Conservation (phyloP, 805 yeast species). For the Yarrowia sp. region DNA sequence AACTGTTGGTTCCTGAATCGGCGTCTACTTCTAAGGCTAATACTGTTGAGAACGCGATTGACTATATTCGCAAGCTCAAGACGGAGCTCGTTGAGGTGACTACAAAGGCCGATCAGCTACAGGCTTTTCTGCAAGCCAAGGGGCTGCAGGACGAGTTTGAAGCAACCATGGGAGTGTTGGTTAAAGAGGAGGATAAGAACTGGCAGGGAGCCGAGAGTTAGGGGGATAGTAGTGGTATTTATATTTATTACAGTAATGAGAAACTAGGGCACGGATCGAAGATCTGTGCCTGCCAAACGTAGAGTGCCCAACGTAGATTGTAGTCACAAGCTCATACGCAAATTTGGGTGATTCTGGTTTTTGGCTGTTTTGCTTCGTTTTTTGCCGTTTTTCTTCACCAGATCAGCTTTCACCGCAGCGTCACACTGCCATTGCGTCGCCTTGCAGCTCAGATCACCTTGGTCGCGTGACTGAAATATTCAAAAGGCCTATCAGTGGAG, state of each 20-base stretch:
- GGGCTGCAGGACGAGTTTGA: constrained; percentile 15
- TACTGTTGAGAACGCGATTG: constrained; percentile 85
- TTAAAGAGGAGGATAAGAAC: constrained; percentile 18
- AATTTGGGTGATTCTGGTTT: no score
- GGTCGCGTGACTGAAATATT: no score
- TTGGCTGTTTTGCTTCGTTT: no score
- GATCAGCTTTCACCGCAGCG: no score
- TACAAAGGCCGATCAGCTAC: not conserved
- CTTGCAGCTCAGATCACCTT: no score
- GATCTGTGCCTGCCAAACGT: no score
- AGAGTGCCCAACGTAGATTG: no score
- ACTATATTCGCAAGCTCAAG: constrained; percentile 55
- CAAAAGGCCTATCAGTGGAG: no score
- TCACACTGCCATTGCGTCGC: no score
- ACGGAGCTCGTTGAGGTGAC: constrained; percentile 39
- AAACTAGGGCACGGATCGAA: not conserved
- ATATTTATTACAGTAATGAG: constrained; percentile 21
- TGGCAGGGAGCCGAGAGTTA: constrained; percentile 5
- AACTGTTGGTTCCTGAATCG: constrained; percentile 58
- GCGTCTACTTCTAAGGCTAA: constrained; percentile 85
- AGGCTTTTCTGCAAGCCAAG: constrained; percentile 16
- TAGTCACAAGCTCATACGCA: no score
- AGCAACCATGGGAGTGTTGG: constrained; percentile 21
- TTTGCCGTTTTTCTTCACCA: no score
- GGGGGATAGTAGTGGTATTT: not conserved